Percentiles rank a stretch among this genome's conserved stretches.
These are phyloP conservation scores for Hypsizygus ulmarius DNA, from an alignment of 1,284 basidiomycete genomes.

Conservation along the genomic window DNA sequence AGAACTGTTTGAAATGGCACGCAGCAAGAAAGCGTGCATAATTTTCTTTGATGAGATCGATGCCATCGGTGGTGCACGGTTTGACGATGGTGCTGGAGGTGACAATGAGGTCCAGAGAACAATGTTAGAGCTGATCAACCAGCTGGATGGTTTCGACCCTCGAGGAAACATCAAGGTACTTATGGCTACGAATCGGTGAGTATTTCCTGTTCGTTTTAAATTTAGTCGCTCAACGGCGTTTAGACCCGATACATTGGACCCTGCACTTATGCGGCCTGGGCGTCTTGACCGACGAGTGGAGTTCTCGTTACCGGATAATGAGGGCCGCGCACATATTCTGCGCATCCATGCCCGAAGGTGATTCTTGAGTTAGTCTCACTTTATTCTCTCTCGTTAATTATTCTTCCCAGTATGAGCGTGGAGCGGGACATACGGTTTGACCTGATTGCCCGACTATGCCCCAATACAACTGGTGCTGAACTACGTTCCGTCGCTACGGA, in stretches of 20 bases:
- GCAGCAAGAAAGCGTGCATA: slow-evolving; percentile 98
- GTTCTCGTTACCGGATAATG: slow-evolving; percentile 93
- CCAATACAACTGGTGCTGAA: slow-evolving; percentile 98
- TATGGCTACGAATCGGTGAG: slow-evolving; percentile 96
- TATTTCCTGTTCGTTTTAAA: slow-evolving; percentile 10
- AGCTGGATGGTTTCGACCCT: slow-evolving; percentile 98
- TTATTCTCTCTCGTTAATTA: not conserved
- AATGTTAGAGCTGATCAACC: slow-evolving; percentile 99
- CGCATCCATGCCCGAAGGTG: slow-evolving; percentile 95
- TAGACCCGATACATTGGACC: slow-evolving; percentile 97
- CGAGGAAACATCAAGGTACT: slow-evolving; percentile 99
- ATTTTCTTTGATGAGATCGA: slow-evolving; percentile 99
- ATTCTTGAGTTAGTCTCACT: slow-evolving; percentile 8
- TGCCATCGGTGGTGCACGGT: slow-evolving; percentile 97
- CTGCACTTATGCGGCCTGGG: slow-evolving; percentile 93
- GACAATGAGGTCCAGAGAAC: slow-evolving; percentile 99
- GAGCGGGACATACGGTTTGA: slow-evolving; percentile 98
- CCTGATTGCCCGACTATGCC: slow-evolving; percentile 94
- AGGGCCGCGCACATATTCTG: slow-evolving; percentile 95
- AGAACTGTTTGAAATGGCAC: slow-evolving; percentile 98
- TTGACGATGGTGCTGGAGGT: slow-evolving; percentile 98
- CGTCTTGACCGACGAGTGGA: slow-evolving; percentile 96
- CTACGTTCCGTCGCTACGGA: slow-evolving; percentile 96
- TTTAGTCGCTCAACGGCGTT: slow-evolving; percentile 3
- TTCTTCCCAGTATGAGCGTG: slow-evolving; percentile 82